Evolutionary conservation across 441 rosid genomes (phyloP), one percentile per base, ranked within the genome.

Genomic region (Euphorbia celastroides): DNA sequence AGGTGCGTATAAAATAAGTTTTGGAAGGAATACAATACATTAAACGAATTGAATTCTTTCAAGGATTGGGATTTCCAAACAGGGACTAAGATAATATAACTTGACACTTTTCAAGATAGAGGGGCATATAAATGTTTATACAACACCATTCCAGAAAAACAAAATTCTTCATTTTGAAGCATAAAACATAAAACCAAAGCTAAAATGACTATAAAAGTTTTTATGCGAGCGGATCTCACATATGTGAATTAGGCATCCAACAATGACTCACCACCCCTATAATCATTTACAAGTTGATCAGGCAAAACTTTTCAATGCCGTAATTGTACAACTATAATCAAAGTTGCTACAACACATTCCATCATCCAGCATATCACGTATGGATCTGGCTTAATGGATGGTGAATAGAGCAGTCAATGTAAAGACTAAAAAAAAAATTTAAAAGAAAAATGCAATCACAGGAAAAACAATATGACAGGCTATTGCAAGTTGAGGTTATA

Each of bases 291-390:
- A 57, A 57, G 62, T 57, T 27, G 54, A 42, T 42, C 32, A 54
- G 42, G 34, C 20, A 57, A 10, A 44, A 7, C 26, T 3, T 57
- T 41, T 32, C 36, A 11, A 22, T 28, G 55, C 28, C 36, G 16
- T 30, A 19, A 48, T 17, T 13, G 10, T 7, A 28, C 7, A 27
- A 28, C 17, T 42, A 19, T 27, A 46, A 36, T 26, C 28, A 26
- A 63, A 63, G 28, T 56, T 36, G 19, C 55, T 66, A 56, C 38
- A 66, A 5, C 16, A 12, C 20, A 32, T 26, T 19, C 7, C 56
- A 56, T 50, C 72, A 52, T 42, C 61, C 36, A 8, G 51, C 31
- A 60, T n/a, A 28, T 57, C n/a, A 34, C 61, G 57, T 38, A 34
- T 50, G 30, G 62, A 12, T 46, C 52, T 55, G 26, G 23, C 30